Evolutionary conservation across 108 stramenopile genomes (phyloP), one percentile per base, ranked within the genome.

Genomic region (Pseudonitzschia multiseries): DNA sequence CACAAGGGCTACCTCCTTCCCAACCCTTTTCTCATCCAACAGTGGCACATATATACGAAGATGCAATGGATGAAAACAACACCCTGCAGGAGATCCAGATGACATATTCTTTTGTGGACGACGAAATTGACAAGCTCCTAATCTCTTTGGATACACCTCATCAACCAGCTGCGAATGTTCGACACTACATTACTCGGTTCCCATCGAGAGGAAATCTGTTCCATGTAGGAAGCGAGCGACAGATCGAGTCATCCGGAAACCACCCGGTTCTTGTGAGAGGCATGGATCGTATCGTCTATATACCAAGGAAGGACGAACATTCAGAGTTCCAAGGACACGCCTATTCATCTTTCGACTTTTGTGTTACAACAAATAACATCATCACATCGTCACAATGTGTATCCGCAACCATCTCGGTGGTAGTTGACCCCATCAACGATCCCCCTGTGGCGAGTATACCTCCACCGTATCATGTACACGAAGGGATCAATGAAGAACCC

Each of bases 381-480:
- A 71, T 78, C 60, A 15, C 22, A 15, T 66, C 74, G 6, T 28
- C 69, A 21, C 73, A 79, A 48, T 74, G 79, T 48, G 20, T 71
- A 40, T 72, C 69, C 43, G 69, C 79, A 15, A 72, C 68, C 1
- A 52, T 84, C 42, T 29, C 46, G 5, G 71, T 84, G 62, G 22
- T 76, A 18, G 72, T 83, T 2, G 76, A 75, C 5, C 41, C 76
- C 9, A 70, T 78, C 50, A 84, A 84, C 57, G 79, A 84, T 69
- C 79, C 79, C 32, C 83, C 83, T 2, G 54, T 75, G 28, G 73
- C 82, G 22, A 42, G 21, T n/a, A 26, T 22, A 1, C 46, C 54
- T 33, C 70, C 68, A 29, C 20, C 28, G 22, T 68, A 84, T 42
- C 4, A 36, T 24, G 79, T 77, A 3, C 54, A 71, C 32, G 79